Base-by-base conservation (phyloP, 2,329 filamentous ascomycete genomes). In the Penicillium frequentans region DNA sequence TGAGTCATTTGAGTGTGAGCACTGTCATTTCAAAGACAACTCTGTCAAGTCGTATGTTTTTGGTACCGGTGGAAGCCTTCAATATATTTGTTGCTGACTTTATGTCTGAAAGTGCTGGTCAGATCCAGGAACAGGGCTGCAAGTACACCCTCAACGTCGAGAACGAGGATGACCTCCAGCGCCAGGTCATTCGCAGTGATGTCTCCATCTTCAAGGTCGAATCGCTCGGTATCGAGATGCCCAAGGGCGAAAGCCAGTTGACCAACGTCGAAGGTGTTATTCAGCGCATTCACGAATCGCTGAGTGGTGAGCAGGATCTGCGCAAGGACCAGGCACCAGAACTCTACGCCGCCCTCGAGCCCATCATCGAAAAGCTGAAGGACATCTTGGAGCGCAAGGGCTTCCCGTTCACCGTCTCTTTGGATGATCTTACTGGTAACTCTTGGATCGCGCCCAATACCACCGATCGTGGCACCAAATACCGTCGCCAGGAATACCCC, bases 371-470 rank as follows among this genome's bases (percentile, higher is more conserved):
- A 45, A 89, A 87, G 65, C 83, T 92, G 14, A 83, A 85, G 57
- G 84, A 88, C 54, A 96, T 98, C 86, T 77, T 96, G 10, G 83
- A 84, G 2, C 90, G 92, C 49, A 82, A 88, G 27, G 82, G 83
- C 7, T 93, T 96, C 71, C 95, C 95, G 24, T 97, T 99, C 82
- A 89, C 91, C 50, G 77, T 99, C 49, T 89, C 86, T 42, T 81
- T 97, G 48, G 92, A 99, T 72, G 95, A 99, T 72, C 90, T 91
- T 3, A 90, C 93, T 1, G 95, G 95, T 54, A 99, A 99, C 81
- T 96, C 92, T 2, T 98, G 93, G 83, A 96, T 99, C 68, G 89
- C 96, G 48, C 95, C 95, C 14, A 89, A 92, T 63, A 85, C 90
- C 60, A 68, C 76, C 27, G 84, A 87, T 60, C 88, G 86, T 61